These are phyloP conservation scores for Sporothrix phasma DNA, from an alignment of 2,329 filamentous ascomycete species.

Conservation along the genomic window DNA sequence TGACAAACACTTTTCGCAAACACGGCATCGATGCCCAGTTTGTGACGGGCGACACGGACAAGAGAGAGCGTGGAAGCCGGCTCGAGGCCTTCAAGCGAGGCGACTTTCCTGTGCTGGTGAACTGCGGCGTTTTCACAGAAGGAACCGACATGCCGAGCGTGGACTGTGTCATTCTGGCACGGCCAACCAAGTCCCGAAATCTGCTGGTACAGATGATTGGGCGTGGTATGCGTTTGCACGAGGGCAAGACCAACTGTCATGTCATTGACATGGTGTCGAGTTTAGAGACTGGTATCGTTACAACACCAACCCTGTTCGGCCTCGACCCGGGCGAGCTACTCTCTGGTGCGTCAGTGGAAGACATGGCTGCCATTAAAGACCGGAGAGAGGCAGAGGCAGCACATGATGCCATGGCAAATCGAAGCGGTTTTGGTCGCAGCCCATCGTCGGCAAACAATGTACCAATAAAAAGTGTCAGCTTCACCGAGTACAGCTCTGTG, in stretches of 20 bases:
- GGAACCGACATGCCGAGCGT: conserved; percentile 97
- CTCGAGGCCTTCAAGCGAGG: conserved; percentile 66
- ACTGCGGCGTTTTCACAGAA: conserved; percentile 94
- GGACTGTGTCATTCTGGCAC: conserved; percentile 79
- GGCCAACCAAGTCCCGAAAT: conserved; percentile 88
- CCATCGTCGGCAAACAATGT: background rate
- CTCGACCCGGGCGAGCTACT: conserved; percentile 76
- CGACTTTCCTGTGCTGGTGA: conserved; percentile 79
- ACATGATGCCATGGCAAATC: conserved; percentile 10
- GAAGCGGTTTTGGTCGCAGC: background rate
- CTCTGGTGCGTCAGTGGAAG: conserved; percentile 50
- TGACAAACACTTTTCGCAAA: conserved; percentile 67
- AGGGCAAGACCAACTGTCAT: conserved; percentile 79
- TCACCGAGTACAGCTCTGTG: conserved; percentile 88
- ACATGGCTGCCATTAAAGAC: conserved; percentile 47
- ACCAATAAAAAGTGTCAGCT: conserved; percentile 48
- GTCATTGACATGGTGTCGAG: conserved; percentile 93
- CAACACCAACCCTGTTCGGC: conserved; percentile 85
- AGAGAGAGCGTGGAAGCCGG: conserved; percentile 54
- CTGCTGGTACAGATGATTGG: conserved; percentile 97
- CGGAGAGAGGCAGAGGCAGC: conserved; percentile 37
- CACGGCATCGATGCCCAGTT: conserved; percentile 72
- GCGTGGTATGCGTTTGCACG: conserved; percentile 73
- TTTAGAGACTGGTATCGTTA: conserved; percentile 73
- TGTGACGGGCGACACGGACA: conserved; percentile 73